Conservation (phyloP, 768 basidiomycete genomes). For the Termitomyces sp. region DNA sequence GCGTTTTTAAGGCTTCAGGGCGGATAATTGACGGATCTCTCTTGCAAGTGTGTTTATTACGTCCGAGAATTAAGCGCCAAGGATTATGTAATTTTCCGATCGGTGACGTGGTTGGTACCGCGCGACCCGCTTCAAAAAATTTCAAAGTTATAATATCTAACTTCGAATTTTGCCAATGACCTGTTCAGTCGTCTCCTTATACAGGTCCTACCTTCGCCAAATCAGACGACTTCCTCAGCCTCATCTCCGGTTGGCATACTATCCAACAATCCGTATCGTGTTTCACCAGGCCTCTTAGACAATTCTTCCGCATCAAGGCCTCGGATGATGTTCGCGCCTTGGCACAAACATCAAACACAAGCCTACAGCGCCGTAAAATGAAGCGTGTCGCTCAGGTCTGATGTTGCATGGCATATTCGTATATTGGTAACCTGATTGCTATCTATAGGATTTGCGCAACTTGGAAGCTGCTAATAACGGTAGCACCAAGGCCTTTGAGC, state of each 20-base stretch:
- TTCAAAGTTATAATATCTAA: too few species aligned
- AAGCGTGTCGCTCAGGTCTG: slow-evolving; percentile 49
- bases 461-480: slow-evolving; percentile 52
- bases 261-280: not conserved
- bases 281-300: slow-evolving; percentile 29
- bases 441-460: slow-evolving; percentile 43
- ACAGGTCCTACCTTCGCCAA: slow-evolving; percentile 37
- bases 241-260: slow-evolving; percentile 33
- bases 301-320: slow-evolving; percentile 58
- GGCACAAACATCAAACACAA: slow-evolving; percentile 24
- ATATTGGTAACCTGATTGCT: not conserved
- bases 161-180: not conserved
- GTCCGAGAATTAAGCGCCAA: slow-evolving; percentile 4
- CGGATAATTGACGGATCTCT: slow-evolving; percentile 4
- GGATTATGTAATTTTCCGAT: not conserved
- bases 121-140: too few species aligned
- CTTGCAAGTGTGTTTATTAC: not conserved
- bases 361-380: slow-evolving; percentile 33
- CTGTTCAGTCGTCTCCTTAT: slow-evolving; percentile 24
- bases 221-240: slow-evolving; percentile 33
- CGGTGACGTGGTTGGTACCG: too few species aligned
- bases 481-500: slow-evolving; percentile 41
- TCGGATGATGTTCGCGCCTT: slow-evolving; percentile 52
- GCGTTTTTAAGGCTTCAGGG: not conserved
- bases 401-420: not conserved